Conservation (phyloP, 2,329 filamentous ascomycete species). For the Chaetomium globosum region DNA sequence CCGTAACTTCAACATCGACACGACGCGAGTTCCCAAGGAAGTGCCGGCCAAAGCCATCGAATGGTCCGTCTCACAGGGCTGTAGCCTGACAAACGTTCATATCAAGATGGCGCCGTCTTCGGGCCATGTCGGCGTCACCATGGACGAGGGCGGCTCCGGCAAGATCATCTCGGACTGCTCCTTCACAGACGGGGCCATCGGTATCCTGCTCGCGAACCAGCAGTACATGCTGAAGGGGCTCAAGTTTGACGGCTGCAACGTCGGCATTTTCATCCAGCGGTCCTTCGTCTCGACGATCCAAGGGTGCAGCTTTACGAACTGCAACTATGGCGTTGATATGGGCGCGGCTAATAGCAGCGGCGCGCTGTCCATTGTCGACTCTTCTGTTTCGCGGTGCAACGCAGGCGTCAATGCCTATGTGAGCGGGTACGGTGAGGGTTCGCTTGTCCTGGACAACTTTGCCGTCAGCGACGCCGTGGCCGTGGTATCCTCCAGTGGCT, state of each 20-base stretch:
- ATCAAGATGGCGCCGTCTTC: conserved; percentile 43
- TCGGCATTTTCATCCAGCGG: conserved; percentile 39
- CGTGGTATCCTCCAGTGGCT: conserved; percentile 35
- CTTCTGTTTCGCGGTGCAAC: conserved; percentile 37
- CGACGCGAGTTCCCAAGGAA: conserved; percentile 30
- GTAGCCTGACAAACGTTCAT: conserved; percentile 39
- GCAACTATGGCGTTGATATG: conserved; percentile 41
- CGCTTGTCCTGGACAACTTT: conserved; percentile 40
- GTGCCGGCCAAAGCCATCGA: conserved; percentile 38
- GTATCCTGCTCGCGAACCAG: conserved; percentile 41
- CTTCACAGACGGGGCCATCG: conserved; percentile 42
- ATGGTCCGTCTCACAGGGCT: conserved; percentile 42
- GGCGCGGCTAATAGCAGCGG: conserved; percentile 36
- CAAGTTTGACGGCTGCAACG: conserved; percentile 39
- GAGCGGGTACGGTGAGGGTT: conserved; percentile 37
- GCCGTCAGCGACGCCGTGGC: conserved; percentile 33
- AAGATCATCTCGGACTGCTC: conserved; percentile 40
- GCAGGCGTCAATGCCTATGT: conserved; percentile 38
- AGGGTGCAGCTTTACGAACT: conserved; percentile 38
- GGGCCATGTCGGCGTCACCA: conserved; percentile 44
- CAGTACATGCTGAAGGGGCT: conserved; percentile 44
- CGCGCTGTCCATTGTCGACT: conserved; percentile 40
- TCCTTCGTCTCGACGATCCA: conserved; percentile 40
- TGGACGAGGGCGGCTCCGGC: conserved; percentile 43
- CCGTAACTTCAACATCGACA: conserved; percentile 41